Evolutionary conservation across 139 green algal genomes (phyloP).

Genomic region (Deuterostichococcus epilithicus): DNA sequence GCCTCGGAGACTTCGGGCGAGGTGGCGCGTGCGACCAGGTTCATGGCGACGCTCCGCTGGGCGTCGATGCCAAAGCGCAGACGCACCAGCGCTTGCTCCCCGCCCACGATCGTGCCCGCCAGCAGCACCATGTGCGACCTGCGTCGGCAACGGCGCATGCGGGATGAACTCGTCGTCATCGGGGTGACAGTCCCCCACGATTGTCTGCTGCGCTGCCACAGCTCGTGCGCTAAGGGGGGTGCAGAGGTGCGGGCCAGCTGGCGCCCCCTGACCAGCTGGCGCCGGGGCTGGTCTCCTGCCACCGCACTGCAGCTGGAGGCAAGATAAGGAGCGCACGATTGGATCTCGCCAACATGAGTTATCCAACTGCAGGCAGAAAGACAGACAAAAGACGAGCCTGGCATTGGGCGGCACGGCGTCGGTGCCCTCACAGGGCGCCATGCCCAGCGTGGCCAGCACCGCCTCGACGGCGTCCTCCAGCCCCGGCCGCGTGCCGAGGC

Average conservation of each 20-base stretch:
- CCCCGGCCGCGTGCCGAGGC: slow-evolving; percentile 56
- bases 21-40: slow-evolving; percentile 84
- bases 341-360: too few species aligned
- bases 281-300: too few species aligned
- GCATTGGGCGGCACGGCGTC: slow-evolving; percentile 93
- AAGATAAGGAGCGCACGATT: too few species aligned
- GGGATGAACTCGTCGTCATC: too few species aligned
- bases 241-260: too few species aligned
- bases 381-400: not conserved
- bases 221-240: too few species aligned
- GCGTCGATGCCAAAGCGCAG: slow-evolving; percentile 92
- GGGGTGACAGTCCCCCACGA: too few species aligned
- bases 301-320: too few species aligned
- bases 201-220: too few species aligned
- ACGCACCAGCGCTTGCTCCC: slow-evolving; percentile 63
- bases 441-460: slow-evolving; percentile 81
- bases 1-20: slow-evolving; percentile 57
- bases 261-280: too few species aligned
- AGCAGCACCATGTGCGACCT: slow-evolving; percentile 87
- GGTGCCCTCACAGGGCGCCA: slow-evolving; percentile 90
- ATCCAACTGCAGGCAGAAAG: too few species aligned
- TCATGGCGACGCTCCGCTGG: slow-evolving; percentile 90
- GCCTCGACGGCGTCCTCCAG: slow-evolving; percentile 86
- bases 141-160: slow-evolving; percentile 1
- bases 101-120: slow-evolving; percentile 74